A percentile compares a stretch with the other conserved stretches of the same genome.
Conservation (phyloP, 768 basidiomycete species). For the Amanita rimosa region DNA sequence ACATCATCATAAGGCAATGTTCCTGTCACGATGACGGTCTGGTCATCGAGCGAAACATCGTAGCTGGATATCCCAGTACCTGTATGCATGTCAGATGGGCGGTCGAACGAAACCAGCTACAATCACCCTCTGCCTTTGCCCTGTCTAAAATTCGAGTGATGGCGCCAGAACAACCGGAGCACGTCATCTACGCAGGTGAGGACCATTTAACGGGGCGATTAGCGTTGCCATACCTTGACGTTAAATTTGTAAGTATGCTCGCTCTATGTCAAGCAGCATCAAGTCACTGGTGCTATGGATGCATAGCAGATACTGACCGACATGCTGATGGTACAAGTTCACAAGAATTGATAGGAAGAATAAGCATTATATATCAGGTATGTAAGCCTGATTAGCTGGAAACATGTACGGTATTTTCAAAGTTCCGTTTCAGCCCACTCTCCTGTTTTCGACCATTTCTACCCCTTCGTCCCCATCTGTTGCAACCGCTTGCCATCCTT, state of each 20-base stretch:
- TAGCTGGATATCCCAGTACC: slow-evolving; percentile 41
- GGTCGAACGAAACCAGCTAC: neutral
- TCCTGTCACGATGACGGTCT: slow-evolving; percentile 63
- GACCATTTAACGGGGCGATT: neutral
- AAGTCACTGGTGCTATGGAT: neutral
- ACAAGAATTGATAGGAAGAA: neutral
- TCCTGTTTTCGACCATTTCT: slow-evolving; percentile 45
- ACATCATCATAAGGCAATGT: slow-evolving; percentile 52
- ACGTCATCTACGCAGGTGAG: slow-evolving; percentile 56
- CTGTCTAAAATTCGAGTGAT: slow-evolving; percentile 65
- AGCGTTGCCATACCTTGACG: slow-evolving; percentile 52
- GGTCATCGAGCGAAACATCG: slow-evolving; percentile 52
- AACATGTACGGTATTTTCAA: neutral
- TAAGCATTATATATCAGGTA: neutral
- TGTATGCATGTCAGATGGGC: slow-evolving; percentile 1
- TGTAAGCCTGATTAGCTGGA: neutral
- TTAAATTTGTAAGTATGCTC: slow-evolving; percentile 65
- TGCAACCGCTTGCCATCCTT: slow-evolving; percentile 72
- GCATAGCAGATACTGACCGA: neutral
- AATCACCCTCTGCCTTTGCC: slow-evolving; percentile 35
- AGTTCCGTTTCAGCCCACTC: neutral
- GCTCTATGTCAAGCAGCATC: neutral
- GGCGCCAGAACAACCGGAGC: slow-evolving; percentile 78
- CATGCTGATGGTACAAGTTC: neutral
- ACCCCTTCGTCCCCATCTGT: slow-evolving; percentile 60